A percentile compares a stretch with the other conserved stretches of the same genome.
Evolutionary conservation across 352 stramenopile species (phyloP).

Genomic region (Thalassiosira ordinaria): DNA sequence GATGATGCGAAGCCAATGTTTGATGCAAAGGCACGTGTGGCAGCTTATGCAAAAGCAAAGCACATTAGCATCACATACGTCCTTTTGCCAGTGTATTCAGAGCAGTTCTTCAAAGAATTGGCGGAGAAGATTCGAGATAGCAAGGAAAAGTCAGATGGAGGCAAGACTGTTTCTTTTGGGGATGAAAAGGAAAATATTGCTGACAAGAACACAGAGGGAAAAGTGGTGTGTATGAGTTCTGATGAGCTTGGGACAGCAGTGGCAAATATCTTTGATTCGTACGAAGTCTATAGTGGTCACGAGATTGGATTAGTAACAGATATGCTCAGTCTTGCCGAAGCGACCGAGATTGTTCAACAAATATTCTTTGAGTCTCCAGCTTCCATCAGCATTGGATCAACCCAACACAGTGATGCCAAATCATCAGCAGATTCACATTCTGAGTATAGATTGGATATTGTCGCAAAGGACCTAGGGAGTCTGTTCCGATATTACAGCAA

Average conservation of each 20-base stretch:
- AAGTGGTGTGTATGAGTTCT: conserved; percentile 63
- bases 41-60: conserved; percentile 69
- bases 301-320: conserved; percentile 71
- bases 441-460: conserved; percentile 49
- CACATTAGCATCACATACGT: conserved; percentile 66
- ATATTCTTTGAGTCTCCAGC: conserved; percentile 32
- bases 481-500: conserved; percentile 59
- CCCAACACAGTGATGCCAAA: conserved; percentile 35
- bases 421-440: conserved; percentile 9
- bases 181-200: no score
- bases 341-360: conserved; percentile 48
- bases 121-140: conserved; percentile 24
- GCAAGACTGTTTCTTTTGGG: no score
- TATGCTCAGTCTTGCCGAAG: conserved; percentile 48
- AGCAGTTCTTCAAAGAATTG: conserved; percentile 56
- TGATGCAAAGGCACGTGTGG: conserved; percentile 54
- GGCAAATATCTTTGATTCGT: conserved; percentile 71
- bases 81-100: conserved; percentile 66
- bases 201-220: neutral
- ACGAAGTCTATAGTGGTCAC: conserved; percentile 71
- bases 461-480: conserved; percentile 67
- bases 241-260: conserved; percentile 66
- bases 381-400: conserved; percentile 6
- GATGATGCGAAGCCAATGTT: conserved; percentile 22
- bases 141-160: conserved; percentile 19